Evolutionary conservation across 495 filamentous ascomycete genomes (phyloP).

Genomic region (Neurospora tetraspora): DNA sequence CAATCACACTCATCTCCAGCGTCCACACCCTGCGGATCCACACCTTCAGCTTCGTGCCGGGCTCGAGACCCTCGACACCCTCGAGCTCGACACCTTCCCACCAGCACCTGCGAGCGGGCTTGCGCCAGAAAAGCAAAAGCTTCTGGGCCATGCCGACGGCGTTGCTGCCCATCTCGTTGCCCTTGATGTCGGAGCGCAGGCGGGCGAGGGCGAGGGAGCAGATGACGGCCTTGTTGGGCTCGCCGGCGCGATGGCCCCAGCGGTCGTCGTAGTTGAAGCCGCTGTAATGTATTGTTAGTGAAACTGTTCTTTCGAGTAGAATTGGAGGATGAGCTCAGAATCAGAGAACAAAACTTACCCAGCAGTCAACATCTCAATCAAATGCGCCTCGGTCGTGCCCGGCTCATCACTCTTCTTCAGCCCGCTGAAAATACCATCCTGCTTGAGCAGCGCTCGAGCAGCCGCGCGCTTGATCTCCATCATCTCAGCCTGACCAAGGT

Average conservation of each 20-base stretch:
- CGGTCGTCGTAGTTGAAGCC: slow-evolving; percentile 92
- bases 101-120: slow-evolving; percentile 94
- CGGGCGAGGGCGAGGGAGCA: slow-evolving; percentile 91
- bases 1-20: slow-evolving; percentile 96
- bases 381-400: slow-evolving; percentile 93
- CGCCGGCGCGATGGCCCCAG: slow-evolving; percentile 92
- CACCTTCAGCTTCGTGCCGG: slow-evolving; percentile 79
- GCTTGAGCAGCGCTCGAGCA: slow-evolving; percentile 70
- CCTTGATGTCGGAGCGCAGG: slow-evolving; percentile 81
- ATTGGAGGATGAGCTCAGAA: too few relatives aligned
- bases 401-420: slow-evolving; percentile 89
- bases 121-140: slow-evolving; percentile 94
- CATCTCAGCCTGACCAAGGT: slow-evolving; percentile 86
- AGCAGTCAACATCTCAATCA: slow-evolving; percentile 99
- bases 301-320: too few relatives aligned
- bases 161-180: slow-evolving; percentile 64
- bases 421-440: slow-evolving; percentile 94
- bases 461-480: slow-evolving; percentile 94
- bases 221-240: slow-evolving; percentile 96
- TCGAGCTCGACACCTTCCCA: slow-evolving; percentile 97
- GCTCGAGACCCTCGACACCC: slow-evolving; percentile 70
- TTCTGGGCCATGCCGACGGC: slow-evolving; percentile 98
- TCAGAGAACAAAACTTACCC: too few relatives aligned
- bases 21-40: slow-evolving; percentile 99
- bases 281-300: too few relatives aligned